Evolutionary conservation across 1,284 basidiomycete genomes (phyloP), one percentile per base, ranked within the genome.

Genomic region (Mycena sp.): DNA sequence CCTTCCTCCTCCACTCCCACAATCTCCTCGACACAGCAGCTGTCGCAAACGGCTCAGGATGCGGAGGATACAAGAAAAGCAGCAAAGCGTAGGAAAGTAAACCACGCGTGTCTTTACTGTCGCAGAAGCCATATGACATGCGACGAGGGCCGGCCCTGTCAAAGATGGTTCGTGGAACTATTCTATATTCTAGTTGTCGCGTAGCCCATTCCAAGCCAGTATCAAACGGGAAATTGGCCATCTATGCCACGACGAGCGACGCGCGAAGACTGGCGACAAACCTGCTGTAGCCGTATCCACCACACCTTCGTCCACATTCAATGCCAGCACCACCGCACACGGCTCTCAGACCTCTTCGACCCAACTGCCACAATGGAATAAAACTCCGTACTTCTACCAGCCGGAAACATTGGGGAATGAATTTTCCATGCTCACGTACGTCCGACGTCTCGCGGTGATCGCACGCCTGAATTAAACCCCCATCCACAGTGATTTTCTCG

Each of bases 101-200:
- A 94, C 77, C 91, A 93, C 78, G 95, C 95, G 1, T 98, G 96
- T 76, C 83, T 98, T 52, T 98, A 97, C 78, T 98, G 95, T 78
- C 84, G 95, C 69, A 82, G 95, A 63, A 95, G 93, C 85, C 91
- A 95, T 86, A 94, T 96, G 94, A 95, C 93, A 10, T 96, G 94
- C 79, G 93, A 96, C 74, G 93, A 95, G 69, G 90, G 90, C 21
- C 82, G 94, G 48, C 95, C 94, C 5, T 96, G 94, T 76, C 91
- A 95, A 71, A 87, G 94, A 70, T 96, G 94, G 94, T 95, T 74
- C 77, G 91, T 83, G 14, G 41, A 43, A 21, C 3, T 30, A 43
- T 54, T 41, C 41, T 30, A 49, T 37, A n/a, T 52, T 45, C 58
- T 45, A 28, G 7, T 37, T 6, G 5, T n/a, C n/a, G n/a, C 58